Evolutionary conservation across 2,329 filamentous ascomycete genomes (phyloP), one percentile per base, ranked within the genome.

Genomic region (Aspergillus tubingensis): DNA sequence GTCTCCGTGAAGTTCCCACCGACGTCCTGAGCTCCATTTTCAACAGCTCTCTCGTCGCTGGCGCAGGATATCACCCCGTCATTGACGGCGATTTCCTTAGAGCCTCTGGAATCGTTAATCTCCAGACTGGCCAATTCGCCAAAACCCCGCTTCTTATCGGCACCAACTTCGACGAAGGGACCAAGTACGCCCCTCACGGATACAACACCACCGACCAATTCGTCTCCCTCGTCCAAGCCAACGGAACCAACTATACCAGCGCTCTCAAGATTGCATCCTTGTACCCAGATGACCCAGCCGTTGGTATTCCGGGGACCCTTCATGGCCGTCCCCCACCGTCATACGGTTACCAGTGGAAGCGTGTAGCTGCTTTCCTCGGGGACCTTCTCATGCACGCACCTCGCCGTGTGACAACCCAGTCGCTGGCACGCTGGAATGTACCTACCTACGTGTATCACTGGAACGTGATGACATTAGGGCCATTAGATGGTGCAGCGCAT

Each of bases 381-480:
- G 64, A 66, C 17, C 61, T 62, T 11, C 54, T 60, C 11, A 56
- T 62, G 13, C 62, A 63, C 21, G 59, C 61, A 5, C 51, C 55
- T n/a, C 60, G 55, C n/a, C 51, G 64, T 7, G 44, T 63, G 15
- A 62, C 54, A 17, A 47, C 57, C 8, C 48, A 57, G 25, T 54
- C 57, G 30, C 63, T 59, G 61, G 60, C 62, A 3, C 32, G 27
- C 2, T 32, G 61, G 3, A 57, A 57, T 5, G 36, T 57, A 1
- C 54, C 58, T 4, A 47, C 61, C 5, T 66, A 66, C 36, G 59
- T 50, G 8, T 66, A 61, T 27, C 56, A 58, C 21, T 66, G 64
- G 41, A 57, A 65, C 21, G 41, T 50, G 15, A 41, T 62, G 38
- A 55, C 64, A 21, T 13, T 51, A 30, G 60, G 62, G 1, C 57